Conservation (phyloP, 2,329 filamentous ascomycete species). For the Monosporascus sp. region DNA sequence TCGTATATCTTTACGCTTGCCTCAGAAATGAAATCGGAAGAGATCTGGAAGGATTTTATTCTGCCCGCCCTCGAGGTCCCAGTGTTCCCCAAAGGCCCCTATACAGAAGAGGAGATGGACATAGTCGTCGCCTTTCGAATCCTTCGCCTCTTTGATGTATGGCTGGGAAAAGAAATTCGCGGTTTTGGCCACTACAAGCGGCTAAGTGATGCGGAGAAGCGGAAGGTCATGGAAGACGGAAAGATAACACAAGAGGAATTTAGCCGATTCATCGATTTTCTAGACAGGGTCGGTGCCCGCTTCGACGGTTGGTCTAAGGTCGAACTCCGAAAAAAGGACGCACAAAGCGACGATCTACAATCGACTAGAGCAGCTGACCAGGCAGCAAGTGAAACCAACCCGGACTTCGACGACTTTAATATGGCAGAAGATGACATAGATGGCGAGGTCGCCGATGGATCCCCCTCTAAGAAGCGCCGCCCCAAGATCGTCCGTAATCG, state of each 20-base stretch:
- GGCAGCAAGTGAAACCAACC: not conserved
- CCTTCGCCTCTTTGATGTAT: conserved; percentile 19
- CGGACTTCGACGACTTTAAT: conserved; percentile 4
- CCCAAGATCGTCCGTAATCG: conserved; percentile 38
- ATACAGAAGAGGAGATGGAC: conserved; percentile 7
- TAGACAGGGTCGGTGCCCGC: conserved; percentile 18
- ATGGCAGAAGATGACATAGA: not conserved
- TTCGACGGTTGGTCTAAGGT: conserved; percentile 9
- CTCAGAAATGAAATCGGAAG: conserved; percentile 1
- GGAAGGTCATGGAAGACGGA: conserved; percentile 6
- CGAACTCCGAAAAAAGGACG: not conserved
- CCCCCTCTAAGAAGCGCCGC: conserved; percentile 35
- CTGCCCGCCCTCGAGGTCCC: conserved; percentile 9
- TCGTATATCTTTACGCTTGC: conserved; percentile 19
- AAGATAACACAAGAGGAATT: conserved; percentile 4
- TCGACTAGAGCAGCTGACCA: not conserved
- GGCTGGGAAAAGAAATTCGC: conserved; percentile 5
- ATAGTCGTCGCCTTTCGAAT: conserved; percentile 12
- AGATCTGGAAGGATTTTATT: conserved; percentile 25
- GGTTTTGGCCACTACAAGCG: conserved; percentile 12
- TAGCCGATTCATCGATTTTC: conserved; percentile 13
- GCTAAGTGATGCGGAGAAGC: conserved; percentile 7
- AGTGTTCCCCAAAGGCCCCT: conserved; percentile 11
- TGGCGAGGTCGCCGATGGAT: conserved; percentile 21
- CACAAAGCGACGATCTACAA: not conserved